phyloP scores from a whole-genome alignment of 148 eudicot genomes.

The Rhododendron simsii region DNA sequence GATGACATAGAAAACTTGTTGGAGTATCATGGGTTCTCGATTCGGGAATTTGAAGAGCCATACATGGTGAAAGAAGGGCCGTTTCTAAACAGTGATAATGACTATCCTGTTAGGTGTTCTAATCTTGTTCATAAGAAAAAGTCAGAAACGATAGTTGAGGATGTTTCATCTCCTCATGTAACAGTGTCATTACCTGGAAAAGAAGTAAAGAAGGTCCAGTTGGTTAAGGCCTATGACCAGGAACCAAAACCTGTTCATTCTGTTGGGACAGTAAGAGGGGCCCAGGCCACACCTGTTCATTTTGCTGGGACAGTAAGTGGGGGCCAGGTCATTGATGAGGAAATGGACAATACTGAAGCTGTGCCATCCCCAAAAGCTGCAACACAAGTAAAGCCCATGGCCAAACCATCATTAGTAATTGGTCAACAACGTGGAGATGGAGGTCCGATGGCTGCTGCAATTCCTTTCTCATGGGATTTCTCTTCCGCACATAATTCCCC shows the following conservation, averaged over 20 bases:
- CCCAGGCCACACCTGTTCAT: conserved; percentile 17
- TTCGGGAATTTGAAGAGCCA: conserved; percentile 86
- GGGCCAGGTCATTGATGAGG: conserved; percentile 26
- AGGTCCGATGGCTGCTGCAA: conserved; percentile 22
- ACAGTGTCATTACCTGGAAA: conserved; percentile 14
- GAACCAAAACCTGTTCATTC: conserved; percentile 20
- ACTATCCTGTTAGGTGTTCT: conserved; percentile 72
- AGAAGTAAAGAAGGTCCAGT: conserved; percentile 27
- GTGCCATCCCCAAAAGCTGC: conserved; percentile 39
- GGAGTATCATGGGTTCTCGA: conserved; percentile 85
- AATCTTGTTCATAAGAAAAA: conserved; percentile 71
- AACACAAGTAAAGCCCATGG: conserved; percentile 24
- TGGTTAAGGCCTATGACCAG: conserved; percentile 24
- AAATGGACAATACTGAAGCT: conserved; percentile 36
- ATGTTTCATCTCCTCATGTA: conserved; percentile 49
- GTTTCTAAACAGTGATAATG: conserved; percentile 65
- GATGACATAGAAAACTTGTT: conserved; percentile 70
- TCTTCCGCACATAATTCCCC: conserved; percentile 16
- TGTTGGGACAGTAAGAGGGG: conserved; percentile 12
- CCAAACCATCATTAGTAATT: conserved; percentile 27
- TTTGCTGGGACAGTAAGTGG: conserved; percentile 10
- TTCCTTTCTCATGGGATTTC: conserved; percentile 29
- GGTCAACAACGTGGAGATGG: conserved; percentile 25
- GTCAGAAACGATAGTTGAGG: conserved; percentile 50
- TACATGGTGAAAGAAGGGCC: conserved; percentile 90